These are phyloP conservation scores for Fusarium oligoseptatum DNA, from an alignment of 2,329 filamentous ascomycete species.

Conservation along the genomic window DNA sequence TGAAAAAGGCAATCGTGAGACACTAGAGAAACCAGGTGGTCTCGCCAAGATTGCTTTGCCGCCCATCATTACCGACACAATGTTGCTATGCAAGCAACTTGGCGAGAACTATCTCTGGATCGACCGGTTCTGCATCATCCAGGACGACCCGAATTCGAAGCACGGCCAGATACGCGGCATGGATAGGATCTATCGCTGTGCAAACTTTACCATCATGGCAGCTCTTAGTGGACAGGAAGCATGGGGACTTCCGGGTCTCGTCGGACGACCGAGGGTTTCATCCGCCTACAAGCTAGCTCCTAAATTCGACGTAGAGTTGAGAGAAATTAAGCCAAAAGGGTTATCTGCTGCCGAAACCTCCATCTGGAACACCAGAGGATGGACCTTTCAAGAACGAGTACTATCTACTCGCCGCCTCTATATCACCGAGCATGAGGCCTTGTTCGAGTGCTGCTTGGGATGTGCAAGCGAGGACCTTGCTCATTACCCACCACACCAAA, in stretches of 20 bases:
- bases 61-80: background rate
- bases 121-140: slow-evolving; percentile 8
- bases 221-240: background rate
- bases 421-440: background rate
- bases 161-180: background rate
- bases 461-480: background rate
- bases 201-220: background rate
- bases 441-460: background rate
- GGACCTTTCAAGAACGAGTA: slow-evolving; percentile 4
- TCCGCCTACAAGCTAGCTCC: background rate
- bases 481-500: background rate
- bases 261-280: background rate
- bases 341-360: background rate
- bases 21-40: background rate
- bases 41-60: background rate
- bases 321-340: background rate
- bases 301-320: background rate
- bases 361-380: background rate
- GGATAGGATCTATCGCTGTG: background rate
- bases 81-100: background rate
- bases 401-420: background rate
- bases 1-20: background rate
- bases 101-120: slow-evolving; percentile 1
- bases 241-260: background rate
- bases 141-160: background rate